Conservation (phyloP, 208 protist genomes). For the Leishmania braziliensis region DNA sequence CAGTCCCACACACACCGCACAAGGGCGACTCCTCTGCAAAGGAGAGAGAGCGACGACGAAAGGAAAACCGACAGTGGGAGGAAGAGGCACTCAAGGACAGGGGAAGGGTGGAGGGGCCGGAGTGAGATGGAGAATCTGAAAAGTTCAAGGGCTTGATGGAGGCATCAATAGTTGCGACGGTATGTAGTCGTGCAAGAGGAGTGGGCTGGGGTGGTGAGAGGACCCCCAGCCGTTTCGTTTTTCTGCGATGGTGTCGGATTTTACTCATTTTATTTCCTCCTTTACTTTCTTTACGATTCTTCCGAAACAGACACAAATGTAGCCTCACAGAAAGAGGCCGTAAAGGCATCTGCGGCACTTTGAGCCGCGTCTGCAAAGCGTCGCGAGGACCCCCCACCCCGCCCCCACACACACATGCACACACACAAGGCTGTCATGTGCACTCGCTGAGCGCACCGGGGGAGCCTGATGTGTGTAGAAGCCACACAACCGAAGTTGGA, state of each 20-base stretch:
- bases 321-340: not conserved
- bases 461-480: not conserved
- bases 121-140: not conserved
- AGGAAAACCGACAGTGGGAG: not conserved
- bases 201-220: not conserved
- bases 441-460: not conserved
- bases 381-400: not conserved
- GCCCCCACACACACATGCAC: too few relatives aligned
- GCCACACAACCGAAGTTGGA: not conserved
- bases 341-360: not conserved
- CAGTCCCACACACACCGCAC: too few relatives aligned
- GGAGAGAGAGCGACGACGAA: not conserved
- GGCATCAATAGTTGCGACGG: not conserved
- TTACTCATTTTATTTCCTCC: not conserved
- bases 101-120: not conserved
- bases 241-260: not conserved
- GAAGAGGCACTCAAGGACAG: not conserved
- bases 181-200: not conserved
- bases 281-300: not conserved
- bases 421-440: not conserved
- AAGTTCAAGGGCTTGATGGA: not conserved
- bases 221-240: not conserved
- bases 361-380: not conserved
- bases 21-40: too few relatives aligned
- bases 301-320: not conserved